Conservation (phyloP, 2,329 filamentous ascomycete genomes). For the Neofusicoccum kwambonambiense region DNA sequence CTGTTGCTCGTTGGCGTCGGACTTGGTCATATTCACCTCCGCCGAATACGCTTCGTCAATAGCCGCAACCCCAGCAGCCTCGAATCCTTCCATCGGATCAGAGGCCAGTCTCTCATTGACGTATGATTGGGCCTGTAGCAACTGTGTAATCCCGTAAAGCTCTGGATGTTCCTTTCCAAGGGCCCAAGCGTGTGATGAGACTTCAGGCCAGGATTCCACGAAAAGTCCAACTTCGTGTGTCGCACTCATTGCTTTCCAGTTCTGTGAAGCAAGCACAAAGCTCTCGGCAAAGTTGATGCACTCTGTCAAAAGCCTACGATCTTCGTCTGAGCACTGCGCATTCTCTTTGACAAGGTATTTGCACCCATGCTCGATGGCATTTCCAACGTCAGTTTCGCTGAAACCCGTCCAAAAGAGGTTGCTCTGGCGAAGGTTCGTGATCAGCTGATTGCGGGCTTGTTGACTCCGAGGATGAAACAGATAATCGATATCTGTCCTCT, state of each 20-base stretch:
- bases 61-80: constrained; percentile 20
- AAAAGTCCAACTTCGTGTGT: constrained; percentile 78
- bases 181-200: constrained; percentile 64
- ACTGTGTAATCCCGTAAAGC: constrained; percentile 58
- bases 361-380: constrained; percentile 64
- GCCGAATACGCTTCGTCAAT: constrained; percentile 21
- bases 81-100: constrained; percentile 27
- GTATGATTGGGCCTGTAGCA: constrained; percentile 56
- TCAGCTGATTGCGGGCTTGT: constrained; percentile 64
- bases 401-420: constrained; percentile 87
- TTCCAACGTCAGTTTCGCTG: constrained; percentile 60
- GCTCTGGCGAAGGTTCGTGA: constrained; percentile 76
- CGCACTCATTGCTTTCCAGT: constrained; percentile 66
- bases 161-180: constrained; percentile 53
- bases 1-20: constrained; percentile 18
- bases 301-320: constrained; percentile 59
- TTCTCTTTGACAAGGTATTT: constrained; percentile 65
- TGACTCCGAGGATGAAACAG: constrained; percentile 78
- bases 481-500: constrained; percentile 80
- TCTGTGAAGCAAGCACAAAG: constrained; percentile 56
- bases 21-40: constrained; percentile 30
- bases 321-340: constrained; percentile 59
- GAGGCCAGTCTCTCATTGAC: constrained; percentile 39
- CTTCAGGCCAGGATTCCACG: constrained; percentile 64
- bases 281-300: constrained; percentile 65